Percentiles rank a stretch among this genome's conserved stretches.
Evolutionary conservation across 2,329 filamentous ascomycete species (phyloP).

Genomic region (Diaporthe ilicicola): DNA sequence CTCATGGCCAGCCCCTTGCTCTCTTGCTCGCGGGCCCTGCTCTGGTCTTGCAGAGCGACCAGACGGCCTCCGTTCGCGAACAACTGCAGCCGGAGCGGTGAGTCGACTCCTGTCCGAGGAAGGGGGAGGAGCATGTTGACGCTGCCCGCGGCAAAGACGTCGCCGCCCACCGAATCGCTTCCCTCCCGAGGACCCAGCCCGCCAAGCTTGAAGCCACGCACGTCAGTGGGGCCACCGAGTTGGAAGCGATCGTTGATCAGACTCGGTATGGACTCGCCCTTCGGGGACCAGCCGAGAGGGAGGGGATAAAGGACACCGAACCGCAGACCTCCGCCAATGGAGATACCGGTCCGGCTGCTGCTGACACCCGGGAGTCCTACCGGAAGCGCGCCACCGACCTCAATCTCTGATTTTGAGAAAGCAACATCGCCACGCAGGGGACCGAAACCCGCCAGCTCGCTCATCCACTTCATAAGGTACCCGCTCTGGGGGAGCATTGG

Average conservation of each 20-base stretch:
- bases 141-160: constrained; percentile 89
- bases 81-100: constrained; percentile 84
- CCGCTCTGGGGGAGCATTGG: constrained; percentile 84
- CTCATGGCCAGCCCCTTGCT: constrained; percentile 55
- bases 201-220: constrained; percentile 90
- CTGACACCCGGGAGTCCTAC: constrained; percentile 75
- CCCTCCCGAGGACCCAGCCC: constrained; percentile 91
- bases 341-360: constrained; percentile 75
- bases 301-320: constrained; percentile 87
- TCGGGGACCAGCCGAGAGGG: constrained; percentile 64
- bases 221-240: constrained; percentile 92
- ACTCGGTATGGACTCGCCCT: constrained; percentile 68
- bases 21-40: constrained; percentile 39
- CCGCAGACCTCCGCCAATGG: constrained; percentile 82
- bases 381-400: constrained; percentile 79
- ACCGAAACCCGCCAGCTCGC: constrained; percentile 89
- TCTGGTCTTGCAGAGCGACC: constrained; percentile 73
- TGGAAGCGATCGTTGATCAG: constrained; percentile 94
- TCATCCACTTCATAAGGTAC: constrained; percentile 79
- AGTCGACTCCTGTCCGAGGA: constrained; percentile 82
- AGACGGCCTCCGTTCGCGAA: constrained; percentile 92
- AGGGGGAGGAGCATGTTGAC: constrained; percentile 87
- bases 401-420: constrained; percentile 93
- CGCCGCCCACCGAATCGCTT: constrained; percentile 85
- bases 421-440: constrained; percentile 86